Conservation (phyloP, 2,329 filamentous ascomycete species). For the Lachnellula hyalina region DNA sequence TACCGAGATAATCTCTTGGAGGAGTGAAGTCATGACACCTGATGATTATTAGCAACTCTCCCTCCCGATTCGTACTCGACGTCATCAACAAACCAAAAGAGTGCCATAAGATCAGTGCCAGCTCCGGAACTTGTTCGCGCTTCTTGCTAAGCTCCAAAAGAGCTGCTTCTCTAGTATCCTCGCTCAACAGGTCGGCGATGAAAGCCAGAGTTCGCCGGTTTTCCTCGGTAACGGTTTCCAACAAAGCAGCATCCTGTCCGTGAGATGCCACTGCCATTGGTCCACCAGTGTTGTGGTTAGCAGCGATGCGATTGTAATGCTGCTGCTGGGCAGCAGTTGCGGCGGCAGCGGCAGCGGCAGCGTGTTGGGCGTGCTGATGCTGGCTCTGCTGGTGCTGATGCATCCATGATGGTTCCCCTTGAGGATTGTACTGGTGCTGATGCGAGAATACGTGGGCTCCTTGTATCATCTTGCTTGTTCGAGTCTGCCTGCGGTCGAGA, state of each 20-base stretch:
- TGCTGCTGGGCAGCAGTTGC: conserved; percentile 35
- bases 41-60: conserved; percentile 19
- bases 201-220: conserved; percentile 89
- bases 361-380: conserved; percentile 36
- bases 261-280: conserved; percentile 39
- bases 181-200: conserved; percentile 86
- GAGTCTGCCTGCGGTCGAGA: conserved; percentile 14
- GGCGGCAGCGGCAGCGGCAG: conserved; percentile 31
- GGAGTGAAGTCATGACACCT: conserved; percentile 97
- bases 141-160: conserved; percentile 97
- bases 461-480: conserved; percentile 48
- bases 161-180: conserved; percentile 80
- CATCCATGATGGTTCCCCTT: conserved; percentile 61
- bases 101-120: conserved; percentile 96
- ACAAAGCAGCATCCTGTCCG: conserved; percentile 51
- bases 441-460: conserved; percentile 61
- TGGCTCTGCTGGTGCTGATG: conserved; percentile 47
- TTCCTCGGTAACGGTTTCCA: conserved; percentile 74
- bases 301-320: conserved; percentile 70
- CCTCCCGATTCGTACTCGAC: conserved; percentile 7
- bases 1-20: conserved; percentile 98
- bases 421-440: conserved; percentile 56
- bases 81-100: conserved; percentile 73
- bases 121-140: conserved; percentile 92
- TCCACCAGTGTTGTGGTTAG: conserved; percentile 50